Evolutionary conservation across 768 basidiomycete genomes (phyloP), one percentile per base, ranked within the genome.

Genomic region (Nidula microcarpa): DNA sequence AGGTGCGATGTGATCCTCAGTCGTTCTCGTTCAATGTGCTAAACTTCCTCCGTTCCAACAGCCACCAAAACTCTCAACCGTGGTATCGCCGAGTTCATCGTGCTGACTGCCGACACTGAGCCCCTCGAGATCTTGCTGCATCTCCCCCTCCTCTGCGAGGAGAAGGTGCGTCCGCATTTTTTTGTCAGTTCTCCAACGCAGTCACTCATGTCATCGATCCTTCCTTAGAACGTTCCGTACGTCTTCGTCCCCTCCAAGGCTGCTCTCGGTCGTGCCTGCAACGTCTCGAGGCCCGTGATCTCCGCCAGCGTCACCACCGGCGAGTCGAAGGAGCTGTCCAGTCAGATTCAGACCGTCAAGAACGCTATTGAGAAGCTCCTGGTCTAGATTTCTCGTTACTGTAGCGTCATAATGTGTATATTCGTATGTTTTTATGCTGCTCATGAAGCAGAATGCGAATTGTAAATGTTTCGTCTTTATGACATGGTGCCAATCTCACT

Each of bases 41-140:
- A 17, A 11, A 49, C 58, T 60, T 50, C 58, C 53, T 45, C 18
- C 10, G 17, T 9, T 45, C 9, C 18, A 9, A 34, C 62, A 94
- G 94, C 95, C 44, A 99, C 97, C 60, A 99, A 99, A 77, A 97
- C 94, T 16, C 82, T 98, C 57, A 98, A 98, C 71, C 91, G 96
- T 64, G 96, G 96, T 76, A 91, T 96, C 60, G 89, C 95, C 55
- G 97, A 99, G 74, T 91, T 99, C 73, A 94, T 98, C 73, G 85
- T 99, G 64, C 78, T 99, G 71, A 97, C 97, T 51, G 87, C 87
- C 51, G 94, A 99, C 65, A 98, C 96, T 33, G 95, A 98, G 70
- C 97, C 97, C 46, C 81, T 99, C 62, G 97, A 98, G 69, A 99
- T 99, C 70, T 75, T 99, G 51, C 83, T 99, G 57, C 97, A 99